Conservation (phyloP, 495 filamentous ascomycete genomes). For the Annulohypoxylon nitens region DNA sequence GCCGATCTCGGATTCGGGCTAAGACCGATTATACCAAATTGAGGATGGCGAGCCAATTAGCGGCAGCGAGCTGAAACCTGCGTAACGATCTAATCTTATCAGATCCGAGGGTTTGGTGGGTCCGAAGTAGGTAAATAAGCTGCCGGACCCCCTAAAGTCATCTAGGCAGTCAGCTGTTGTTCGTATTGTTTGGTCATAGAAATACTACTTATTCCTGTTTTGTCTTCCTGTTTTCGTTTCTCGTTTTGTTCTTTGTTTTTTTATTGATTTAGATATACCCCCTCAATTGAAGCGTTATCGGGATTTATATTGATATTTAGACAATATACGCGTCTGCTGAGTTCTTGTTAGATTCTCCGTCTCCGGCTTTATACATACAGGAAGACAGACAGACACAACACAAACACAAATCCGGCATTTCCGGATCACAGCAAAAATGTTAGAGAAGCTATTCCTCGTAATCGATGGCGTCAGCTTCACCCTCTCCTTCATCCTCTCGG, state of each 20-base stretch:
- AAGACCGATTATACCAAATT: conserved; percentile 5
- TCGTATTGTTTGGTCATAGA: background rate
- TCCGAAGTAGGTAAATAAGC: background rate
- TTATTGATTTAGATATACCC: background rate
- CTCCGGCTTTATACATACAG: conserved; percentile 4
- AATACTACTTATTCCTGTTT: background rate
- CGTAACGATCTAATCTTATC: conserved; percentile 52
- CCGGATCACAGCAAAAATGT: conserved; percentile 27
- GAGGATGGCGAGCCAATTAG: conserved; percentile 19
- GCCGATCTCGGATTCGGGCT: conserved; percentile 44
- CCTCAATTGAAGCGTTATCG: background rate
- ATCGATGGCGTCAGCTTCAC: conserved; percentile 33
- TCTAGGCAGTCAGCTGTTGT: conserved; percentile 6
- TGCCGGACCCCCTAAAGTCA: conserved; percentile 3
- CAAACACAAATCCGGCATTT: background rate
- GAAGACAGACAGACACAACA: background rate
- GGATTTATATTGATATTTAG: background rate
- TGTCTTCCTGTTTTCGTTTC: background rate
- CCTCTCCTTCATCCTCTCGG: conserved; percentile 30
- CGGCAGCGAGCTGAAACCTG: conserved; percentile 20
- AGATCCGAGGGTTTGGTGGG: conserved; percentile 38
- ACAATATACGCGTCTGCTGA: background rate
- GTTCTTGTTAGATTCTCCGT: conserved; percentile 24
- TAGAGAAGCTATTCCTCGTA: conserved; percentile 43
- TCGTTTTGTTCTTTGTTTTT: conserved; percentile 3